Percentiles rank a stretch among this genome's conserved stretches.
Evolutionary conservation across 106 monocot species (phyloP).

Genomic region (Posidonia australis): DNA sequence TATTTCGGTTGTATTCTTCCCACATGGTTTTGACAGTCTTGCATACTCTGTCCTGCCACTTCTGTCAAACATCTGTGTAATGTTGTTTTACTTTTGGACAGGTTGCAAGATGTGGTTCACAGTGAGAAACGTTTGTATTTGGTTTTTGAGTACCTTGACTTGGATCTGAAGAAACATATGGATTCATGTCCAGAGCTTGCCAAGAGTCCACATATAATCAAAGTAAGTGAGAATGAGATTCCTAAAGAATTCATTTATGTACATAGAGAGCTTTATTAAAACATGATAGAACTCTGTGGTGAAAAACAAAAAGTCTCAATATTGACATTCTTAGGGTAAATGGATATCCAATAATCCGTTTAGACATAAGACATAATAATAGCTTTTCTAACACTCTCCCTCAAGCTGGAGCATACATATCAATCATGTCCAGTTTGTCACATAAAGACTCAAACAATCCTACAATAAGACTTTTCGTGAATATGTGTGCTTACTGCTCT

Average conservation of each 20-base stretch:
- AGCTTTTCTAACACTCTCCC: no score
- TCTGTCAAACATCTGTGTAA: background rate
- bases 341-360: no score
- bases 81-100: constrained; percentile 18
- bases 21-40: background rate
- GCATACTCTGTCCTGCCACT: background rate
- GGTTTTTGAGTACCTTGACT: constrained; percentile 94
- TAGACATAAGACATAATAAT: no score
- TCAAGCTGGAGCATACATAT: no score
- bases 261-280: background rate
- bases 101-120: constrained; percentile 96
- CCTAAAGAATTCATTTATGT: background rate
- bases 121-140: constrained; percentile 93
- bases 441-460: no score
- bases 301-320: no score
- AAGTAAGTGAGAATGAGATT: constrained; percentile 36
- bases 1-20: background rate
- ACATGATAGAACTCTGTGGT: background rate
- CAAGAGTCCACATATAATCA: constrained; percentile 60
- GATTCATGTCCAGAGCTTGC: constrained; percentile 90
- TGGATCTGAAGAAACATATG: constrained; percentile 99
- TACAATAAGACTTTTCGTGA: no score
- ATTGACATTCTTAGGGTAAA: no score
- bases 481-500: no score
- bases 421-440: no score